Conservation (phyloP, 441 rosid species). For the Macaranga tanarius region DNA sequence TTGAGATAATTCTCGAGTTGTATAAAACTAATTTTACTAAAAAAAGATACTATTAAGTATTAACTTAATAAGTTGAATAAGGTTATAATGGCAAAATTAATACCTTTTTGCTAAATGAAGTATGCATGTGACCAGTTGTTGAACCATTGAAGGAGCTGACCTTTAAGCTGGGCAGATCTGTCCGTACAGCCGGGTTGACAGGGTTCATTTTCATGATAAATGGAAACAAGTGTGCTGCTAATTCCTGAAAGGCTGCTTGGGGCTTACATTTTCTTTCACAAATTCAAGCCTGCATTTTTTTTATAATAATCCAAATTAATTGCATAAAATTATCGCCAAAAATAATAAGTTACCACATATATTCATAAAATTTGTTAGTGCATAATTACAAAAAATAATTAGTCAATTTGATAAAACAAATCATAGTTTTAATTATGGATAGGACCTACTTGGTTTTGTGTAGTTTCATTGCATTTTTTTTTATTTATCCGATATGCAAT, state of each 20-base stretch:
- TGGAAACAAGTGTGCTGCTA: not conserved
- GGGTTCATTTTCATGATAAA: not conserved
- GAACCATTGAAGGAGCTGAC: not conserved
- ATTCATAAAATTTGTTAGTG: not conserved
- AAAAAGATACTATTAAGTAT: too few species aligned
- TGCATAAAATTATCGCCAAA: not conserved
- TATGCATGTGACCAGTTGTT: not conserved
- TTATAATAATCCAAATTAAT: not conserved
- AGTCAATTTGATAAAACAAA: too few species aligned
- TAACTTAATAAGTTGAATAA: too few species aligned
- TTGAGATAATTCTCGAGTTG: too few species aligned
- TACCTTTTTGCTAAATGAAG: not conserved
- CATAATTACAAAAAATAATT: too few species aligned
- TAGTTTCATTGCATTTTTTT: too few species aligned
- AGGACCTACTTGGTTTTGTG: too few species aligned
- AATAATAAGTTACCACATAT: too few species aligned
- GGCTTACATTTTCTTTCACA: not conserved
- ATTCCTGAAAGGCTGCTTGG: not conserved
- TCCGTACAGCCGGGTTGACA: not conserved
- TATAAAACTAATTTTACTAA: not conserved
- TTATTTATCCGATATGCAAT: too few species aligned
- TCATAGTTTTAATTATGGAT: too few species aligned
- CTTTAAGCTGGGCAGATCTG: not conserved
- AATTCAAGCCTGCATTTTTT: conserved; percentile 10
- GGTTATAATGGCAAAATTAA: not conserved